Evolutionary conservation across 805 yeast genomes (phyloP).

Genomic region (Hyphopichia homilentoma): DNA sequence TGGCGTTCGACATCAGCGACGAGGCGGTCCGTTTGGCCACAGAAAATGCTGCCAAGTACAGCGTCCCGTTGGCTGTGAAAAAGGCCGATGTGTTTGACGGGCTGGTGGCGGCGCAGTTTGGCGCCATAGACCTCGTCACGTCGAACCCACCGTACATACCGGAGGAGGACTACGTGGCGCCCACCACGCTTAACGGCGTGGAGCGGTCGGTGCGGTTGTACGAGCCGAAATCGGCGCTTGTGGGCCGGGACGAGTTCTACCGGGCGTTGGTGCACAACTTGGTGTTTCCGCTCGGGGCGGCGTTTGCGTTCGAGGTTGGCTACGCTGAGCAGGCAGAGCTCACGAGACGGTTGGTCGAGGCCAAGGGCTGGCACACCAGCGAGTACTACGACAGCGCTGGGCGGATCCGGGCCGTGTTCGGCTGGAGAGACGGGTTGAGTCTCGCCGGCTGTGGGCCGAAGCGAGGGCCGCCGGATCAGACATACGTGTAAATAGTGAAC

Average conservation of each 20-base stretch:
- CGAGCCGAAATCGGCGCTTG: slow-evolving; percentile 79
- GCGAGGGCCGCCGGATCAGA: too few relatives aligned
- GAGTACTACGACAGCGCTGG: slow-evolving; percentile 47
- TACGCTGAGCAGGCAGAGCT: slow-evolving; percentile 49
- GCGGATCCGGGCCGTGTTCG: slow-evolving; percentile 58
- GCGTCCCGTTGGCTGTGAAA: slow-evolving; percentile 7
- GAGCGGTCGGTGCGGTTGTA: slow-evolving; percentile 62
- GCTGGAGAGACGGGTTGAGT: slow-evolving; percentile 43
- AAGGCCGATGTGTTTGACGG: slow-evolving; percentile 12
- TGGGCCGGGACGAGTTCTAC: slow-evolving; percentile 76
- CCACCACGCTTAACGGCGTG: slow-evolving; percentile 35
- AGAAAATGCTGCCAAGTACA: slow-evolving; percentile 32
- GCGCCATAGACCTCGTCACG: slow-evolving; percentile 47
- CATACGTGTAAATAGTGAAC: too few relatives aligned
- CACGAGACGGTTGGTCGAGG: slow-evolving; percentile 22
- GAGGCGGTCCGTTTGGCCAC: slow-evolving; percentile 50
- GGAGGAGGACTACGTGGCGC: slow-evolving; percentile 32
- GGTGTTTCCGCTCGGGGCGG: slow-evolving; percentile 32
- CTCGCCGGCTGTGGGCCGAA: too few relatives aligned
- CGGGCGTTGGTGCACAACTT: slow-evolving; percentile 47
- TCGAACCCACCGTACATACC: slow-evolving; percentile 95
- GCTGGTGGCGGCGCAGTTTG: slow-evolving; percentile 4
- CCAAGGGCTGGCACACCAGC: slow-evolving; percentile 48
- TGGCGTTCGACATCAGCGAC: slow-evolving; percentile 56
- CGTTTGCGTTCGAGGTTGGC: slow-evolving; percentile 79